phyloP scores from a whole-genome alignment of 2,329 filamentous ascomycete genomes.

The Aspergillus hiratsukae region DNA sequence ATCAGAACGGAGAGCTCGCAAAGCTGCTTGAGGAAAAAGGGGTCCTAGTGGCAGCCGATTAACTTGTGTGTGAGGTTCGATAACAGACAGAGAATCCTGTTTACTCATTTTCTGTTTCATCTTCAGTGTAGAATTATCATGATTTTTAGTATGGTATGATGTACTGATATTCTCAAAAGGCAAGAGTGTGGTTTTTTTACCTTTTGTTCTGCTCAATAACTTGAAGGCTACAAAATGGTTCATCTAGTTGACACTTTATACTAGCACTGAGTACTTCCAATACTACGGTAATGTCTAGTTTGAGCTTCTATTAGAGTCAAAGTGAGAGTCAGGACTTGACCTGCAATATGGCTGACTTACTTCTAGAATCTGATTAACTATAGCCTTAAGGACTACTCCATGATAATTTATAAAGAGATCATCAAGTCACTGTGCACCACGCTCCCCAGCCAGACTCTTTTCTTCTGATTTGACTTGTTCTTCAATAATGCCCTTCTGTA shows the following conservation, averaged over 20 bases:
- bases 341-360: too few species aligned
- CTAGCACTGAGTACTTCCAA: not conserved
- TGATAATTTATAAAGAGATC: not conserved
- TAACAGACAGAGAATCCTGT: not conserved
- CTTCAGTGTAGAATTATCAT: not conserved
- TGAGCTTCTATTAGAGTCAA: not conserved
- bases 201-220: too few species aligned
- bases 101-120: not conserved
- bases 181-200: not conserved
- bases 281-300: not conserved
- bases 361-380: not conserved
- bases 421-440: not conserved
- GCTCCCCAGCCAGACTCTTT: slow-evolving; percentile 20
- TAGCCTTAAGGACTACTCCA: not conserved
- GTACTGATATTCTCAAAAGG: not conserved
- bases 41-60: slow-evolving; percentile 66
- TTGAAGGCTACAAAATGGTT: not conserved
- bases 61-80: slow-evolving; percentile 6
- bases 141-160: not conserved
- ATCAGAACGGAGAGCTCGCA: slow-evolving; percentile 88
- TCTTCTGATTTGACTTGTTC: slow-evolving; percentile 60
- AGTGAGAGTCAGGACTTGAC: not conserved
- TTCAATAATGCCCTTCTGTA: slow-evolving; percentile 77
- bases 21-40: slow-evolving; percentile 89
- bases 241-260: not conserved